These are phyloP conservation scores for Clitopilus hobsonii DNA, from an alignment of 768 basidiomycete genomes.

Conservation along the genomic window DNA sequence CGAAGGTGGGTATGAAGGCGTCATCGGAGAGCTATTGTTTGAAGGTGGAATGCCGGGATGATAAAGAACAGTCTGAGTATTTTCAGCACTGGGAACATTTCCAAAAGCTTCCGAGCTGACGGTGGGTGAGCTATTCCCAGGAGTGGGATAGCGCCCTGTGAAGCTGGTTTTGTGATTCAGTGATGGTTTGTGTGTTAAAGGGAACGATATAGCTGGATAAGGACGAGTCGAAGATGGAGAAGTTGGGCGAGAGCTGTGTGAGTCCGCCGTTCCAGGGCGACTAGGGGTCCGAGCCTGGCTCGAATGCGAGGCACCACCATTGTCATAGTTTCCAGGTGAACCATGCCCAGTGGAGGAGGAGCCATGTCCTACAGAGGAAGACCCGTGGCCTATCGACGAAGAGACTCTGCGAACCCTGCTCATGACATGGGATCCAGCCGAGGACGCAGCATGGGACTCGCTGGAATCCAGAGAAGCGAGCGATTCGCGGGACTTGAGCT, in stretches of 20 bases:
- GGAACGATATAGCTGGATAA: slow-evolving; percentile 7
- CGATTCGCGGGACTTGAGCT: neutral
- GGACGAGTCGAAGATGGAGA: slow-evolving; percentile 3
- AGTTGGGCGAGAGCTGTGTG: slow-evolving; percentile 4
- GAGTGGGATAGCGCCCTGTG: neutral
- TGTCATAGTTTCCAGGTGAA: neutral
- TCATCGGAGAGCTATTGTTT: slow-evolving; percentile 8
- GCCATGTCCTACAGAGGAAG: neutral
- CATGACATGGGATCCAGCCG: neutral
- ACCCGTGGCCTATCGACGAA: neutral
- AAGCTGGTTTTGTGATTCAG: neutral
- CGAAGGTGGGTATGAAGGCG: slow-evolving; percentile 1
- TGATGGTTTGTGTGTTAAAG: slow-evolving; percentile 1
- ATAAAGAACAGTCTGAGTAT: neutral
- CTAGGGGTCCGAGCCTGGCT: neutral
- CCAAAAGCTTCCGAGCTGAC: neutral
- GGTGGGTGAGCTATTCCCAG: neutral
- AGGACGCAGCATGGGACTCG: neutral
- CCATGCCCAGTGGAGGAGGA: neutral
- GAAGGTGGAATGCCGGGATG: slow-evolving; percentile 4
- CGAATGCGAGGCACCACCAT: neutral
- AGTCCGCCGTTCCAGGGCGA: neutral
- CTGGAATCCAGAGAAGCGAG: neutral
- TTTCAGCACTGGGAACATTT: neutral
- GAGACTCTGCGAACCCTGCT: neutral